Percentiles rank a stretch among this genome's conserved stretches.
Conservation (phyloP, 2,329 filamentous ascomycete species). For the Falciphora oryzae region DNA sequence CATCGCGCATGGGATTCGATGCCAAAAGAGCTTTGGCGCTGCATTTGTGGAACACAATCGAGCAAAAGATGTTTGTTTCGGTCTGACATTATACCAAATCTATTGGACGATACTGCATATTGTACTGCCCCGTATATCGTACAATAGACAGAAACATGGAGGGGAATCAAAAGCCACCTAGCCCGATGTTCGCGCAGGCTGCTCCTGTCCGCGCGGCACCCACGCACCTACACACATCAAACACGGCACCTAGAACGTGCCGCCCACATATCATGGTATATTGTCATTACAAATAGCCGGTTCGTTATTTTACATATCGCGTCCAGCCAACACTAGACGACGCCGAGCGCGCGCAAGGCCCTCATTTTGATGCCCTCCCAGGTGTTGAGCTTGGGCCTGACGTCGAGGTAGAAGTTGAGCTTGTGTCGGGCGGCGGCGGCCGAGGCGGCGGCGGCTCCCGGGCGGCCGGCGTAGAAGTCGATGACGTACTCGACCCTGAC, state of each 20-base stretch:
- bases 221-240: too few relatives aligned
- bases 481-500: conserved; percentile 89
- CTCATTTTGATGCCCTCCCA: conserved; percentile 67
- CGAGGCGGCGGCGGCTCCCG: conserved; percentile 18
- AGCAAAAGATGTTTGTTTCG: too few relatives aligned
- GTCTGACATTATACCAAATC: neutral
- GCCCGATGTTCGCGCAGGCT: too few relatives aligned
- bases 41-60: too few relatives aligned
- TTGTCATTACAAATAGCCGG: too few relatives aligned
- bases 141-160: neutral
- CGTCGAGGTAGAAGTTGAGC: conserved; percentile 61
- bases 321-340: conserved; percentile 30
- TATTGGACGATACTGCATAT: neutral
- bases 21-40: too few relatives aligned
- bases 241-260: too few relatives aligned
- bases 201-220: too few relatives aligned
- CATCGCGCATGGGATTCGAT: neutral
- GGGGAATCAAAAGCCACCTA: too few relatives aligned
- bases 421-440: neutral
- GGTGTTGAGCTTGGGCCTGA: conserved; percentile 62
- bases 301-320: neutral
- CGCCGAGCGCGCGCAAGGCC: conserved; percentile 41
- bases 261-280: too few relatives aligned
- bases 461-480: conserved; percentile 84
- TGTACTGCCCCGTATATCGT: neutral